Evolutionary conservation across 2,329 filamentous ascomycete genomes (phyloP).

Genomic region (Leptographium flavum): DNA sequence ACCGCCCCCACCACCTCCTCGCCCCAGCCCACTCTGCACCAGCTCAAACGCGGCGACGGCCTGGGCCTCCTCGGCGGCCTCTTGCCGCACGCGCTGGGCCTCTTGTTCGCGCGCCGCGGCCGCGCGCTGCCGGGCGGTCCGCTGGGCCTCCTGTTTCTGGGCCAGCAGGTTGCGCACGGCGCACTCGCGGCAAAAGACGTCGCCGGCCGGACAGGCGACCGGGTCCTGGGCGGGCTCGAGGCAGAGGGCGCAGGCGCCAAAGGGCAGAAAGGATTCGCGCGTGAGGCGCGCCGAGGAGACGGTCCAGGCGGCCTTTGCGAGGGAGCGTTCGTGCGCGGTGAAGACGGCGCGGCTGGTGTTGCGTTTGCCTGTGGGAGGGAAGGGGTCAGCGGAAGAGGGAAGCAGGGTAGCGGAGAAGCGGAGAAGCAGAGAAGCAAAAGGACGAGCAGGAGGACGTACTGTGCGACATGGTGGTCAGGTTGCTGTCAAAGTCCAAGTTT

Average conservation of each 20-base stretch:
- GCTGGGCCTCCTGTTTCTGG: slow-evolving; percentile 83
- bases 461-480: neutral
- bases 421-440: neutral
- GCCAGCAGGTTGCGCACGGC: slow-evolving; percentile 80
- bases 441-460: neutral
- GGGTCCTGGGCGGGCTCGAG: slow-evolving; percentile 69
- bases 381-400: neutral
- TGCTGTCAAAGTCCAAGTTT: neutral
- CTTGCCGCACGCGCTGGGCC: slow-evolving; percentile 43
- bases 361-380: slow-evolving; percentile 46
- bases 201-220: slow-evolving; percentile 69
- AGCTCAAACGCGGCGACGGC: slow-evolving; percentile 74
- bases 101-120: slow-evolving; percentile 45
- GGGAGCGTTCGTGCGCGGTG: slow-evolving; percentile 75
- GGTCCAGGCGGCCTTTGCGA: slow-evolving; percentile 72
- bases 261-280: slow-evolving; percentile 84
- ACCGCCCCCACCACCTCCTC: slow-evolving; percentile 13
- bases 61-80: slow-evolving; percentile 55
- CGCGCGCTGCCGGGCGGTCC: slow-evolving; percentile 53
- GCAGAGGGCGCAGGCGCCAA: slow-evolving; percentile 79
- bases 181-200: slow-evolving; percentile 93
- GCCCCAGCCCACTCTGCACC: slow-evolving; percentile 54
- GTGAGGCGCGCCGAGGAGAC: slow-evolving; percentile 69
- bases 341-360: slow-evolving; percentile 91
- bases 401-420: neutral